Conservation (phyloP, 192 early-diverging fungal species). For the Podila clonocystis region DNA sequence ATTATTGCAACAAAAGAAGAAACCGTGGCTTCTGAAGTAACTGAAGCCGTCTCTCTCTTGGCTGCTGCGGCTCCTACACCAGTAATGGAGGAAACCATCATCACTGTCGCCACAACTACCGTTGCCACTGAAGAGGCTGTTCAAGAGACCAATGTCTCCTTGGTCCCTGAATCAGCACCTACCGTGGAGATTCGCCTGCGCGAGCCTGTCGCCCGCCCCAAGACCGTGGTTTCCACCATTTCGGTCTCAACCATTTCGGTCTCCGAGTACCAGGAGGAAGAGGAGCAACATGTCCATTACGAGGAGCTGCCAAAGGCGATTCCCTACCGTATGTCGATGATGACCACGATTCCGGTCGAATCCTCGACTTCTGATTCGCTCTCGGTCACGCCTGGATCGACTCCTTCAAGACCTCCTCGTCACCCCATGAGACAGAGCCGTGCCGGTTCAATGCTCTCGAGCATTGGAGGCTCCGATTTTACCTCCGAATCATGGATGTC, state of each 20-base stretch:
- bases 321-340: constrained; percentile 45
- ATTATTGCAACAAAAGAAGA: background rate
- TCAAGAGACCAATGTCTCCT: background rate
- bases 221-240: background rate
- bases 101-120: background rate
- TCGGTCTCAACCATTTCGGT: background rate
- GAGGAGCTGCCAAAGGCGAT: constrained; percentile 41
- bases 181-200: background rate
- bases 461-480: constrained; percentile 33
- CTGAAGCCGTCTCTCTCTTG: too few relatives aligned
- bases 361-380: constrained; percentile 1
- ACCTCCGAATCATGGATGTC: constrained; percentile 45
- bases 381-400: background rate
- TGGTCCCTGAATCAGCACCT: background rate
- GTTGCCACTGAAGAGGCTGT: background rate
- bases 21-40: background rate
- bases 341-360: constrained; percentile 42
- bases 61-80: too few relatives aligned
- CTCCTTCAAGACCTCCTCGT: constrained; percentile 34
- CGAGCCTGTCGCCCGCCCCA: background rate
- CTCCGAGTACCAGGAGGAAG: constrained; percentile 1
- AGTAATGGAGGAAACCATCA: background rate
- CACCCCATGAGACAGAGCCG: constrained; percentile 48
- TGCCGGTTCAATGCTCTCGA: constrained; percentile 31
- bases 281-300: constrained; percentile 45